Evolutionary conservation across 164 flowering plant species (phyloP), one percentile per base, ranked within the genome.

Genomic region (Platanus orientalis): DNA sequence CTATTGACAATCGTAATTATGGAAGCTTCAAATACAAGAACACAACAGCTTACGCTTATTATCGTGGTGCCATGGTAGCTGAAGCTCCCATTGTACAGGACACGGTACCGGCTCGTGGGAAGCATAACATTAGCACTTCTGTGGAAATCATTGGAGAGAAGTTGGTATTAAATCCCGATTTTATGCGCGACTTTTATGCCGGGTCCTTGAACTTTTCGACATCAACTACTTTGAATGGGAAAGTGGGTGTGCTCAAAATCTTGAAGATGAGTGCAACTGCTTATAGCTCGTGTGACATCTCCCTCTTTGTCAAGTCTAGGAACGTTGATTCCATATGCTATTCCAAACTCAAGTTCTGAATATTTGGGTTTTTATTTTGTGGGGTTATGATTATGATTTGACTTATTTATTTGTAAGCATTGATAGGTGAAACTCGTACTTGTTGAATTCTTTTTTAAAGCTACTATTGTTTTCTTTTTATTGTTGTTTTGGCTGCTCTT

Each of bases 171-270:
- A 63, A 52, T 55, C 64, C 69, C 17, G 2, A 52, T 30, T 79
- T 79, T 52, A 13, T 3, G 66, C 4, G 0, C 1, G 84, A 79
- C 30, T 7, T 69, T 17, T 3, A 0, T 2, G 20, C 16, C 10
- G 79, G 83, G n/a, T 25, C 67, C 1, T 32, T 83, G 40, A 79
- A 73, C 54, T 75, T 80, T 16, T 75, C 84, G 1, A 65, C 83
- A 0, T 30, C 60, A 0, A 58, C 74, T 2, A 69, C 63, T 3
- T 32, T 81, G 63, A 48, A 67, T 40, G 83, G 83, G 14, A 77
- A 73, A 57, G 81, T 66, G 7, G 67, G 40, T 9, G 10, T 74
- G 25, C 42, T 81, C 6, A 76, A 78, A 24, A 29, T 80, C 26
- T 16, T 77, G 34, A 74, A 79, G 64, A 0, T 55, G 19, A 51